Conservation (phyloP, 306 rosid species). For the Begonia loranthoides region DNA sequence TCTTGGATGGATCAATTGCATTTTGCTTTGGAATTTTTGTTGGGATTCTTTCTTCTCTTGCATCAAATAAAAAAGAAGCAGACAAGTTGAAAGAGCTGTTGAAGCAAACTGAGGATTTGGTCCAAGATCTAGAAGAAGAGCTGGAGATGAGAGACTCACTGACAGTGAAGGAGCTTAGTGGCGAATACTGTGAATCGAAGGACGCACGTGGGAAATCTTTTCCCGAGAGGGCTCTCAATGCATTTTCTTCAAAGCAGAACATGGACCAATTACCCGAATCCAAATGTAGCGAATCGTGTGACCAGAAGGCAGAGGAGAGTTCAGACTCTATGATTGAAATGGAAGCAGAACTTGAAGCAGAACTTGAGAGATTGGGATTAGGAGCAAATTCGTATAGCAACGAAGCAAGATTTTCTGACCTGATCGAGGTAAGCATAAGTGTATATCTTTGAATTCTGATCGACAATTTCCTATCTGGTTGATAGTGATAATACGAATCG, state of each 20-base stretch:
- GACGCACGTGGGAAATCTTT: constrained; percentile 32
- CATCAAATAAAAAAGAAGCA: constrained; percentile 39
- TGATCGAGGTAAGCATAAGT: constrained; percentile 40
- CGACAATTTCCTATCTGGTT: neutral
- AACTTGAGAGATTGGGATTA: constrained; percentile 78
- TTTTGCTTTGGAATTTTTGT: constrained; percentile 61
- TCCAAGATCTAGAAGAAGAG: constrained; percentile 85
- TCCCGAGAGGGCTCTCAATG: constrained; percentile 24
- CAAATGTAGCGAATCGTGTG: constrained; percentile 18
- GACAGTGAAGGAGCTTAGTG: constrained; percentile 59
- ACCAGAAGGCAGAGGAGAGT: constrained; percentile 40
- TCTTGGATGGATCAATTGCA: constrained; percentile 10
- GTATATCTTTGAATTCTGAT: neutral
- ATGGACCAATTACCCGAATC: constrained; percentile 18
- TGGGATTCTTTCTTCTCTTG: constrained; percentile 42
- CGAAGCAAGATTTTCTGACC: constrained; percentile 28
- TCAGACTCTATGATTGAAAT: constrained; percentile 63
- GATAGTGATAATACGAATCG: no score
- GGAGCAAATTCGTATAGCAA: constrained; percentile 33
- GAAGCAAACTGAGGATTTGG: constrained; percentile 63
- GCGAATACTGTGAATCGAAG: constrained; percentile 42
- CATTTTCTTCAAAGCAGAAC: constrained; percentile 29
- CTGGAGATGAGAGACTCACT: constrained; percentile 76
- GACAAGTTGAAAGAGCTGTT: constrained; percentile 39
- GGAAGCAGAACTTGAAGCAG: constrained; percentile 97